These are phyloP conservation scores for Chlorella sp. DNA, from an alignment of 139 green algal genomes.

Conservation along the genomic window DNA sequence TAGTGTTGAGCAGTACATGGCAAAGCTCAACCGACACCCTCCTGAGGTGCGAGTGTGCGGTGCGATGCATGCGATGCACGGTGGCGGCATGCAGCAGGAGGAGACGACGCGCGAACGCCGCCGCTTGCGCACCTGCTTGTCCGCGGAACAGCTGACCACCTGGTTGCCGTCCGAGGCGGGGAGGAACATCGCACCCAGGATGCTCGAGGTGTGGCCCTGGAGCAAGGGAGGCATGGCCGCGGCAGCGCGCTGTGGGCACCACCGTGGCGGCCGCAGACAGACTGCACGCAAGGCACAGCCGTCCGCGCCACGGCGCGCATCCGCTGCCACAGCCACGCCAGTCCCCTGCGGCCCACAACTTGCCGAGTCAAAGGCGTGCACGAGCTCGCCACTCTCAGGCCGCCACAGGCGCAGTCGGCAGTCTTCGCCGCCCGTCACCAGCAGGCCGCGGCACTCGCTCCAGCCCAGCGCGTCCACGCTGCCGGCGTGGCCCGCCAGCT, in stretches of 20 bases:
- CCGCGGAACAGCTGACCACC: slow-evolving; percentile 20
- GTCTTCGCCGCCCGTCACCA: slow-evolving; percentile 23
- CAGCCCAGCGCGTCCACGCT: slow-evolving; percentile 1
- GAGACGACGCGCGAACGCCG: not conserved
- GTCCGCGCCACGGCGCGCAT: too few species aligned
- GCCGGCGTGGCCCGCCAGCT: slow-evolving; percentile 13
- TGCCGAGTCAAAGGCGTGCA: slow-evolving; percentile 20
- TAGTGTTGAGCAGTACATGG: too few species aligned
- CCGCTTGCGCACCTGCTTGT: slow-evolving; percentile 13
- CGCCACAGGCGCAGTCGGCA: slow-evolving; percentile 29
- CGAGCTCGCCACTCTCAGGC: not conserved
- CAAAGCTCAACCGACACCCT: not conserved
- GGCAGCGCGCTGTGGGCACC: too few species aligned
- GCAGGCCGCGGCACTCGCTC: slow-evolving; percentile 5
- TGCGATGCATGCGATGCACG: not conserved
- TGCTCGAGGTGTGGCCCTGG: slow-evolving; percentile 34
- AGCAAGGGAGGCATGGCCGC: not conserved
- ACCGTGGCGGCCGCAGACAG: too few species aligned
- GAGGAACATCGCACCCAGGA: slow-evolving; percentile 21
- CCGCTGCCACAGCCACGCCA: too few species aligned
- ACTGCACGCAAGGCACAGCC: too few species aligned
- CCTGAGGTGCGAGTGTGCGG: not conserved
- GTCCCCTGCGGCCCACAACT: not conserved
- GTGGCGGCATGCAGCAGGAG: not conserved
- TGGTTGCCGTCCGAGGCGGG: slow-evolving; percentile 15